Conservation (phyloP, 2,329 filamentous ascomycete species). For the Curvularia verruculosa region DNA sequence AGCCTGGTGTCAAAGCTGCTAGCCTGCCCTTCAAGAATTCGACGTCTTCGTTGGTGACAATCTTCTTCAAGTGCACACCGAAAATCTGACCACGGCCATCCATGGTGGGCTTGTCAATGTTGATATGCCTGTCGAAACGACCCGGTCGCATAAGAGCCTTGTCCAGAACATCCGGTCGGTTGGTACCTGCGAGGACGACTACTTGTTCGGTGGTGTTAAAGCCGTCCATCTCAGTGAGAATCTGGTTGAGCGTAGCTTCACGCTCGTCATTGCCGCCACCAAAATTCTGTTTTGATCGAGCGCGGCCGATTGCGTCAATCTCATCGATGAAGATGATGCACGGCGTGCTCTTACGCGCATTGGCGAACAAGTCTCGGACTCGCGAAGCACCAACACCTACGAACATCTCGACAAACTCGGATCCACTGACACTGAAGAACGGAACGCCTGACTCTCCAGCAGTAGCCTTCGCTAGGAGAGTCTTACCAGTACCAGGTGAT, state of each 20-base stretch:
- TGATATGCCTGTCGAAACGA: conserved; percentile 95
- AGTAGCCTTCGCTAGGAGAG: conserved; percentile 93
- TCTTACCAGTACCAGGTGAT: conserved; percentile 98
- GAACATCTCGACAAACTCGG: conserved; percentile 99
- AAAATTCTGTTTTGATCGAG: conserved; percentile 80
- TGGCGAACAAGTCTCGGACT: conserved; percentile 92
- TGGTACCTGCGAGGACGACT: conserved; percentile 95
- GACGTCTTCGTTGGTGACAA: conserved; percentile 88
- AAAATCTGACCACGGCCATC: conserved; percentile 96
- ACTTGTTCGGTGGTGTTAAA: conserved; percentile 98
- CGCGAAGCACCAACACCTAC: conserved; percentile 96
- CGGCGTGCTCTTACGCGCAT: conserved; percentile 91
- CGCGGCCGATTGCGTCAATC: conserved; percentile 96
- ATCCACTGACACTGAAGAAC: conserved; percentile 98
- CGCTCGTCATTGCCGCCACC: conserved; percentile 96
- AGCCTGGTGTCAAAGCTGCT: conserved; percentile 90
- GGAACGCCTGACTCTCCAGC: conserved; percentile 96
- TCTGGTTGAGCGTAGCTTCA: conserved; percentile 96
- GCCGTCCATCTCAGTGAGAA: conserved; percentile 98
- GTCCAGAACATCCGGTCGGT: conserved; percentile 91
- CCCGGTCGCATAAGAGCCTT: conserved; percentile 96
- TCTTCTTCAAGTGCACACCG: conserved; percentile 90
- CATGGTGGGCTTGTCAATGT: conserved; percentile 95
- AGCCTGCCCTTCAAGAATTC: conserved; percentile 88
- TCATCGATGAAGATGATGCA: conserved; percentile 99